Base-by-base conservation (phyloP, 345 rosid species). In the Raphanus raphanistrum region DNA sequence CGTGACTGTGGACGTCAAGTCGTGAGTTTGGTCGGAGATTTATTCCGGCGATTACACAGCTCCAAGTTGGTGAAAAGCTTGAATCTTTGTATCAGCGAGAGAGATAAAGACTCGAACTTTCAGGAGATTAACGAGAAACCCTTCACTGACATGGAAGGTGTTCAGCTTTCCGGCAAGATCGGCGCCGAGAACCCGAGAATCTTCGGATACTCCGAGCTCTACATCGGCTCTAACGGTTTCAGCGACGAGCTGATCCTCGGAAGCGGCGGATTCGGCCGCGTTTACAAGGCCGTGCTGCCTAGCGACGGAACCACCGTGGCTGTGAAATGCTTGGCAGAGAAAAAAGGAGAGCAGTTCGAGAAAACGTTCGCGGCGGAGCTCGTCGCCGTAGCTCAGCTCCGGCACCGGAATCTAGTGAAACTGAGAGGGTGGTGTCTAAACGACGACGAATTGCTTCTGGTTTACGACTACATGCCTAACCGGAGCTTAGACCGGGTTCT, bases 391-490 rank as follows among this genome's bases (percentile, higher is more conserved):
- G 99, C 99, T 33, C 92, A 95, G 73, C 92, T 95, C 5, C 97
- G 99, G 17, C 99, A 95, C 69, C 83, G 95, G 62, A 92, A 95
- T 81, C 97, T 95, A 10, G 99, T 92, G 73, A 86, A 91, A 38
- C 64, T 95, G 43, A 84, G 97, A 45, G 99, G 97, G 0, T 95
- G 99, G 99, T 95, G 98, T 58, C 82, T 88, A 7, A 87, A 95
- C 52, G 96, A 92, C 45, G 97, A 85, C 35, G 92, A 91, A 82
- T 80, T 95, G 83, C 84, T 92, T 2, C 82, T 95, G 13, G 97
- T 95, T 68, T 95, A 95, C 52, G 99, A 95, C 31, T 95, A 95
- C 82, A 95, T 95, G 99, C 98, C 97, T 0, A 92, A 95, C 36
- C 87, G 90, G 8, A 95, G 99, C 86, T 89, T 95, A 26, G 99